Conservation (phyloP, 2,329 filamentous ascomycete species). For the Graphilbum sp. region DNA sequence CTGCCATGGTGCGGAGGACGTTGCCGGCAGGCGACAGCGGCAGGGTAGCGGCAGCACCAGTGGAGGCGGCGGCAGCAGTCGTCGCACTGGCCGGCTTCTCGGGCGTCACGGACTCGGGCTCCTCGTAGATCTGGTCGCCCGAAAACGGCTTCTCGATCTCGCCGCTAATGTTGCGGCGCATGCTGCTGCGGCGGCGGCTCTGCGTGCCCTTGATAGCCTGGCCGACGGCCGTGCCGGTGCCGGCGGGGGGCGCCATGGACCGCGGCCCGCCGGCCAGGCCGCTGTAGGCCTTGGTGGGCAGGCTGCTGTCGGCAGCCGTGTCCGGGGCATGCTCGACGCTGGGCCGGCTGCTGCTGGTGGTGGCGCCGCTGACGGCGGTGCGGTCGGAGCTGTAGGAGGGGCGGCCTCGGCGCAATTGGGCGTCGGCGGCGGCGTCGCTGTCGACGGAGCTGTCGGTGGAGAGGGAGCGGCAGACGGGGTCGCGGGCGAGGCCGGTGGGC, state of each 20-base stretch:
- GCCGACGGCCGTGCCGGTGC: constrained; percentile 14
- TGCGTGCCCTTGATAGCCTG: constrained; percentile 13
- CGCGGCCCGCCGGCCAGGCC: constrained; percentile 18
- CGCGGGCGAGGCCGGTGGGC: constrained; percentile 28
- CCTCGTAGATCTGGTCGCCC: constrained; percentile 76
- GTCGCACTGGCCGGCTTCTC: constrained; percentile 6
- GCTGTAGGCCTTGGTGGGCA: constrained; percentile 23
- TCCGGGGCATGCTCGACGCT: constrained; percentile 16
- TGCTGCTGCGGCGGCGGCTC: constrained; percentile 42
- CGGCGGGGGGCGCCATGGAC: no score
- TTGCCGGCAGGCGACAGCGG: constrained; percentile 5
- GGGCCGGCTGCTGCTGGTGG: constrained; percentile 10
- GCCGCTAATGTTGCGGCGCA: constrained; percentile 54
- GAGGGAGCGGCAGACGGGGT: no score
- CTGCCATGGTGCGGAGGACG: constrained; percentile 36
- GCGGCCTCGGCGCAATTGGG: constrained; percentile 17
- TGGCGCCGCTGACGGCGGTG: constrained; percentile 10
- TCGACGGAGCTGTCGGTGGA: constrained; percentile 25
- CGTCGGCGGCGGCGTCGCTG: constrained; percentile 32
- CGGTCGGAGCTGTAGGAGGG: constrained; percentile 13
- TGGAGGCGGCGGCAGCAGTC: no score
- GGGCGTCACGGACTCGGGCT: constrained; percentile 41
- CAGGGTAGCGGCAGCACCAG: no score
- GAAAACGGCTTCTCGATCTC: constrained; percentile 52
- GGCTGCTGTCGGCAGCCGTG: neutral